A percentile compares a stretch with the other conserved stretches of the same genome.
These are phyloP conservation scores for Vinca minor DNA, from an alignment of 257 asterid species.

Conservation along the genomic window DNA sequence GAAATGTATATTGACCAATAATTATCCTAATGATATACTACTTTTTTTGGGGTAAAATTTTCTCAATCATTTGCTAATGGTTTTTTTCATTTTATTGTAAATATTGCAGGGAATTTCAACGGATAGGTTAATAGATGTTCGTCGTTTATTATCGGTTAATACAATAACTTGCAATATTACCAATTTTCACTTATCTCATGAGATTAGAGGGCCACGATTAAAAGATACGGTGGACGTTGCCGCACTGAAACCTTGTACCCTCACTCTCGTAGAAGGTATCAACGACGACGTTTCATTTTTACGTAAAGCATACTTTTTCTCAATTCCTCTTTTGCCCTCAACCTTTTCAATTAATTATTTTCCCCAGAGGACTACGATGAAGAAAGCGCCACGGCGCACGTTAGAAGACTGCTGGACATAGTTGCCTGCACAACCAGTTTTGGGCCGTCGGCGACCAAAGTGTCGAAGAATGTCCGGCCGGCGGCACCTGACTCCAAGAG, in stretches of 20 bases:
- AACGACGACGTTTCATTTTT: conserved; percentile 21
- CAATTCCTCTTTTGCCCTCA: conserved; percentile 22
- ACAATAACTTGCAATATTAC: conserved; percentile 52
- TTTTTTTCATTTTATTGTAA: background rate
- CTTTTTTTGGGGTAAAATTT: too few species aligned
- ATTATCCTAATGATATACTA: too few species aligned
- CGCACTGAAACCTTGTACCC: conserved; percentile 84
- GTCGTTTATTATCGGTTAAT: conserved; percentile 49
- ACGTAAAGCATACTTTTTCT: too few species aligned
- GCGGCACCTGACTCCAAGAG: conserved; percentile 39
- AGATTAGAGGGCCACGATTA: conserved; percentile 87
- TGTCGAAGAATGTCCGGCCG: conserved; percentile 38
- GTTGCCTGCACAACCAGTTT: conserved; percentile 79
- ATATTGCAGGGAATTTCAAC: conserved; percentile 84
- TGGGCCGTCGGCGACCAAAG: conserved; percentile 66
- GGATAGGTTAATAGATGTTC: conserved; percentile 60
- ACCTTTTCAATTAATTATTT: conserved; percentile 6
- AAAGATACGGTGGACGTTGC: conserved; percentile 89
- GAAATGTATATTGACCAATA: too few species aligned
- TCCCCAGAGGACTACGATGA: conserved; percentile 86
- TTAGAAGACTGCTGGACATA: conserved; percentile 66
- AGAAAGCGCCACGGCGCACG: conserved; percentile 82
- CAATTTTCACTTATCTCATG: conserved; percentile 62
- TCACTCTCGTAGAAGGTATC: conserved; percentile 78
- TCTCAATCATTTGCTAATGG: background rate